Evolutionary conservation across 2,329 filamentous ascomycete species (phyloP).

Genomic region (Pleurostoma richardsiae): DNA sequence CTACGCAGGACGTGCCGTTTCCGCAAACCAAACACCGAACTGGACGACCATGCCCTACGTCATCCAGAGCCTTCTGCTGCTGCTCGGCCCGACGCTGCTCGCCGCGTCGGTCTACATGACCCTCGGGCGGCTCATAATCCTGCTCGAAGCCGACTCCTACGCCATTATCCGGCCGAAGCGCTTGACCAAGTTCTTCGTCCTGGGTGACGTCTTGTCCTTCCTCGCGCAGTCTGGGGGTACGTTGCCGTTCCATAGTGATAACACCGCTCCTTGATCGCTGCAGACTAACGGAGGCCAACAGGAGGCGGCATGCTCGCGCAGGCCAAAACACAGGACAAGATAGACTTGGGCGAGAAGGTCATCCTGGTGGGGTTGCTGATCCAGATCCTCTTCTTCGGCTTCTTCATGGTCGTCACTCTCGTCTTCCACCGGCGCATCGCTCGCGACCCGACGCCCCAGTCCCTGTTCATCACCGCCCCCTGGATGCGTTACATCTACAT

Average conservation of each 20-base stretch:
- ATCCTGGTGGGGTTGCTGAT: slow-evolving; percentile 34
- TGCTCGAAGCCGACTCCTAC: neutral
- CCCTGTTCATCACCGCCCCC: slow-evolving; percentile 12
- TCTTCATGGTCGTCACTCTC: slow-evolving; percentile 37
- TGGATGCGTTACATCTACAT: slow-evolving; percentile 13
- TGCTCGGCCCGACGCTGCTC: slow-evolving; percentile 3
- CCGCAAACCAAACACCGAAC: neutral
- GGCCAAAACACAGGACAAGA: slow-evolving; percentile 1
- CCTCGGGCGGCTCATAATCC: slow-evolving; percentile 1
- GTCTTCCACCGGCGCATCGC: slow-evolving; percentile 37
- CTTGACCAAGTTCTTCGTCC: slow-evolving; percentile 5
- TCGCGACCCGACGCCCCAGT: neutral
- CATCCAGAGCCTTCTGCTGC: slow-evolving; percentile 3
- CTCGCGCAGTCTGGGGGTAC: neutral
- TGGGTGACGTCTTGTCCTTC: slow-evolving; percentile 4
- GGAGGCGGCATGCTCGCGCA: neutral
- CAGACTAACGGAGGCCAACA: neutral
- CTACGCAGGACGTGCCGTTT: slow-evolving; percentile 2
- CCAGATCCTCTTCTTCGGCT: slow-evolving; percentile 43
- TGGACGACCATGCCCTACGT: slow-evolving; percentile 1
- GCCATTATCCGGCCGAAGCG: slow-evolving; percentile 1
- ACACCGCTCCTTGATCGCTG: too few relatives aligned
- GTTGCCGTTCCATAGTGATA: too few relatives aligned
- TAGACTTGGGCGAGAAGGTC: slow-evolving; percentile 10
- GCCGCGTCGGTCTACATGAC: slow-evolving; percentile 6